Evolutionary conservation across 306 rosid genomes (phyloP).

Genomic region (Quercus glauca): DNA sequence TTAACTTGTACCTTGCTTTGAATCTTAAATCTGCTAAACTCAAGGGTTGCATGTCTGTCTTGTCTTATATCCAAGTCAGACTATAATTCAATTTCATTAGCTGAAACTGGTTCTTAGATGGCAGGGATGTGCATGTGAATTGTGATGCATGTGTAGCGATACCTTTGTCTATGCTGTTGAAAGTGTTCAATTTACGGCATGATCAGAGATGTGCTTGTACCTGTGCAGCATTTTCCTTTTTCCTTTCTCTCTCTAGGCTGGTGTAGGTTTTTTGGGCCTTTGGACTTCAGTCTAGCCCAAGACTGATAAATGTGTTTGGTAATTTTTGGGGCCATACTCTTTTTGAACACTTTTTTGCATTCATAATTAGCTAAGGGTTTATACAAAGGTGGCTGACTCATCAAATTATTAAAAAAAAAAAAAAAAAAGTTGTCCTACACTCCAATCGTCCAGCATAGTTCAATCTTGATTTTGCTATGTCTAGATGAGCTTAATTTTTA

Average conservation of each 20-base stretch:
- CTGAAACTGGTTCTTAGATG: neutral
- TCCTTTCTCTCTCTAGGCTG: neutral
- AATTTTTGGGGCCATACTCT: neutral
- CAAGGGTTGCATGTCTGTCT: too few species aligned
- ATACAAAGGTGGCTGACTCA: neutral
- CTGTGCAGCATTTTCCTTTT: neutral
- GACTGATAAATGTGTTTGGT: neutral
- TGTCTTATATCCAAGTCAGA: too few species aligned
- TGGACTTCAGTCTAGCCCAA: conserved; percentile 4
- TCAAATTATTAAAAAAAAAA: too few species aligned
- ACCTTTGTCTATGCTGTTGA: neutral
- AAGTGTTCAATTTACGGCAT: neutral
- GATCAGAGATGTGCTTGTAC: neutral
- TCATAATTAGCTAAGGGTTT: neutral
- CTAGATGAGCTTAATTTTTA: too few species aligned
- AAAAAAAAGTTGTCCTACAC: too few species aligned
- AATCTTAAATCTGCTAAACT: too few species aligned
- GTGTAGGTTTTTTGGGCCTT: neutral
- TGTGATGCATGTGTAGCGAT: neutral
- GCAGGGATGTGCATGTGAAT: neutral
- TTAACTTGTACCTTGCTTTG: too few species aligned
- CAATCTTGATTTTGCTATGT: too few species aligned
- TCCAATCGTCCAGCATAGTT: too few species aligned
- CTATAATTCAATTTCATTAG: too few species aligned
- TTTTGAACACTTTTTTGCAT: neutral